Conservation (phyloP, 148 eudicot species). For the Dianthus caryophyllus region DNA sequence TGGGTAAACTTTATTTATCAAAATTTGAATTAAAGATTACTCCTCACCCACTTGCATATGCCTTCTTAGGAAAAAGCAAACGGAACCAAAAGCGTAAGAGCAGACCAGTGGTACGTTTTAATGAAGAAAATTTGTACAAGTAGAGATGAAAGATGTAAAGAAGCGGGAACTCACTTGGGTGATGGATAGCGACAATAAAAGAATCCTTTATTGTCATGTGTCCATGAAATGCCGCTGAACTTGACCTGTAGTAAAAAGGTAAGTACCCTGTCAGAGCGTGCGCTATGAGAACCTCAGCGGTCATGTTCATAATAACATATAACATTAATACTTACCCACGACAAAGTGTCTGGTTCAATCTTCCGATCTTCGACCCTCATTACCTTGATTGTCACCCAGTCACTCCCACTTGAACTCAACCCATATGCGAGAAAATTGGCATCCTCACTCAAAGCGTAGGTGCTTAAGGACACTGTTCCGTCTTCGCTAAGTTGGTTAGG, state of each 20-base stretch:
- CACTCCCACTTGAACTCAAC: constrained; percentile 91
- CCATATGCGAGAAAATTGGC: constrained; percentile 82
- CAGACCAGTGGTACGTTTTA: background rate
- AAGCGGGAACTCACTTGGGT: constrained; percentile 57
- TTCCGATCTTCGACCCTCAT: constrained; percentile 60
- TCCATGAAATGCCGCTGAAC: constrained; percentile 79
- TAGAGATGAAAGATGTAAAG: background rate
- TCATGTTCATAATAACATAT: background rate
- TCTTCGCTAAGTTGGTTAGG: constrained; percentile 86
- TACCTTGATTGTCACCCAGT: constrained; percentile 91
- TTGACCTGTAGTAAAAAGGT: constrained; percentile 59
- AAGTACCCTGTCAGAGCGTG: background rate
- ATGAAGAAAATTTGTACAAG: background rate
- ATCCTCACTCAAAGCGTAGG: constrained; percentile 67
- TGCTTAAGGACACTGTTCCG: constrained; percentile 79
- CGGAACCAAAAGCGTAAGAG: no score
- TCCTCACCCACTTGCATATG: no score
- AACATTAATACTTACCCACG: constrained; percentile 53
- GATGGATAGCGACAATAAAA: constrained; percentile 84
- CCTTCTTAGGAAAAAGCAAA: no score
- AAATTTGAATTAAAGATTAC: no score
- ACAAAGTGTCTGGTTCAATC: constrained; percentile 64
- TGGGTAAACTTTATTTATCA: no score
- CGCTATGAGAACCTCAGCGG: background rate
- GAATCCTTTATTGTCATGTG: constrained; percentile 89